Conservation (phyloP, 176 grass and related monocot genomes). For the Carex parvula region DNA sequence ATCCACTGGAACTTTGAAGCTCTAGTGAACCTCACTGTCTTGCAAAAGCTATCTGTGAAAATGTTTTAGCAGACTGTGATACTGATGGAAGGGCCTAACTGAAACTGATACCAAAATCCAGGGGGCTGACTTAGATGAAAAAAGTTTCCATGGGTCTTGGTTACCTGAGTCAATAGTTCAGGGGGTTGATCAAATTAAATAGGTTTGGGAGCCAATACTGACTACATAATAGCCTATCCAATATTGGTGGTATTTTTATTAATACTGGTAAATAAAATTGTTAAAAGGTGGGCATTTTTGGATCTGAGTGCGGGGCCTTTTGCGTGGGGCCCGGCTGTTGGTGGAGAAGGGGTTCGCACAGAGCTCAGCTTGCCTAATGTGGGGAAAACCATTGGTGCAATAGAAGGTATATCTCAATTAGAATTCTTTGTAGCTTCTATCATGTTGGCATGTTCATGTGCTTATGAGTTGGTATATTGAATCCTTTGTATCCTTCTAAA, state of each 20-base stretch:
- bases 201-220: not conserved
- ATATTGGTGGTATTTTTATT: constrained; percentile 7
- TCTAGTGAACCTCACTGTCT: not conserved
- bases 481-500: not conserved
- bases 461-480: not conserved
- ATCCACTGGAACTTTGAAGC: not conserved
- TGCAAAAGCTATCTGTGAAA: not conserved
- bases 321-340: constrained; percentile 91
- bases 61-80: not conserved
- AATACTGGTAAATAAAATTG: constrained; percentile 16
- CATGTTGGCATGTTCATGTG: not conserved
- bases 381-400: constrained; percentile 69
- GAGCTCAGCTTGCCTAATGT: constrained; percentile 91
- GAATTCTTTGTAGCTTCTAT: constrained; percentile 3
- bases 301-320: constrained; percentile 96
- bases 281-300: constrained; percentile 82
- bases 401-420: constrained; percentile 48
- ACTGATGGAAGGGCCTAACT: not conserved
- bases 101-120: not conserved
- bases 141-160: not conserved
- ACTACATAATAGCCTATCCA: not conserved
- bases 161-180: not conserved
- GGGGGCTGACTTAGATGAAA: not conserved
- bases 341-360: constrained; percentile 90
- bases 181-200: not conserved